Conservation (phyloP, 2,329 filamentous ascomycete genomes). For the Paecilomyces fulvus region DNA sequence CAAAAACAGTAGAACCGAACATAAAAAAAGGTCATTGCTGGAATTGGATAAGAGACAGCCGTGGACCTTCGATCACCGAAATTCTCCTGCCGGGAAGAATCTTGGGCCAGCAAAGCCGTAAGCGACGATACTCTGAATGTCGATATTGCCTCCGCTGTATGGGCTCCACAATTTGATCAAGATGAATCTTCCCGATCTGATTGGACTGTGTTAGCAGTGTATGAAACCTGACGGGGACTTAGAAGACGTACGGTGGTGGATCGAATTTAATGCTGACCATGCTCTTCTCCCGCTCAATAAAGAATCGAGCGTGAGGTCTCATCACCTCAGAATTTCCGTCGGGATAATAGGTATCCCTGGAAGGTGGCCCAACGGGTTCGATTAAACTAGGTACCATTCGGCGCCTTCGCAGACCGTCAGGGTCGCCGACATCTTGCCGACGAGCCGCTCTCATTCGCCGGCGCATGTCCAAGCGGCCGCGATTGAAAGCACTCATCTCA, state of each 20-base stretch:
- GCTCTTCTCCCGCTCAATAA: slow-evolving; percentile 72
- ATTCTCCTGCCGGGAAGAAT: slow-evolving; percentile 65
- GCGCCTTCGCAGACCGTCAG: slow-evolving; percentile 12
- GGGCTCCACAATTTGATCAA: slow-evolving; percentile 87
- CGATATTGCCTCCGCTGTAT: slow-evolving; percentile 67
- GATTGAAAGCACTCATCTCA: slow-evolving; percentile 13
- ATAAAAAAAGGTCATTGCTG: not conserved
- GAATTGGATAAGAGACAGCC: not conserved
- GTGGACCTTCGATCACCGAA: slow-evolving; percentile 36
- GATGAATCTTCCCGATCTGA: slow-evolving; percentile 67
- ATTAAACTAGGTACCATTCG: slow-evolving; percentile 18
- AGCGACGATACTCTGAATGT: slow-evolving; percentile 77
- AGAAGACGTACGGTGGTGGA: slow-evolving; percentile 30
- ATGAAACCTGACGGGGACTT: not conserved
- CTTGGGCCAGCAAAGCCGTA: slow-evolving; percentile 79
- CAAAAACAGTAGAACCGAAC: not conserved
- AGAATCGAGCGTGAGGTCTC: slow-evolving; percentile 70
- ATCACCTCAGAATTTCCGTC: slow-evolving; percentile 42
- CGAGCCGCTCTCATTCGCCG: slow-evolving; percentile 16
- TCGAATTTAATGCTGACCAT: slow-evolving; percentile 77
- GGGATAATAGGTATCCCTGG: not conserved
- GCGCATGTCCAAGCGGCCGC: slow-evolving; percentile 18
- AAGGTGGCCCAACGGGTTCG: slow-evolving; percentile 15
- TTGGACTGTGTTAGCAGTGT: not conserved
- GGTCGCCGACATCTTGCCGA: slow-evolving; percentile 7